Evolutionary conservation across 2,329 filamentous ascomycete genomes (phyloP), one percentile per base, ranked within the genome.

Genomic region (Paecilomyces dactylethromorphus): DNA sequence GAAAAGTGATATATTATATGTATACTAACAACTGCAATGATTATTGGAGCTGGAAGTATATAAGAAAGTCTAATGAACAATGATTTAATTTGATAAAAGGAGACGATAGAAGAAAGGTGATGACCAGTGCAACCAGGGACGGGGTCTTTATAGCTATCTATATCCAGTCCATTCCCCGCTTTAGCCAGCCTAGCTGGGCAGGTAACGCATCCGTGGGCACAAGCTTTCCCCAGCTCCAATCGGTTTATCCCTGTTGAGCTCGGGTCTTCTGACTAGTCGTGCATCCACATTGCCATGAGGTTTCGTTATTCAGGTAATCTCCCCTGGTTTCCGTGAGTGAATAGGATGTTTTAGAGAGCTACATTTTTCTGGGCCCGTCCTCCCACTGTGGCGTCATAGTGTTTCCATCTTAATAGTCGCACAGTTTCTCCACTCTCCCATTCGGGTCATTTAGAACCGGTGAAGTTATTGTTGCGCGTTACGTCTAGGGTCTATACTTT

Each of bases 1-100:
- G n/a, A 54, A 68, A 58, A 22, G 55, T 12, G 54, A 56, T 54
- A 22, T 33, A 54, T 56, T 35, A 32, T 58, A 26, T 32, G 50
- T 57, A 52, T 33, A 45, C 56, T n/a, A 5, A 11, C 10, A 50
- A n/a, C 45, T 50, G 32, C 18, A 33, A n/a, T 55, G 11, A 18
- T 22, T 56, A 11, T 10, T 39, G 12, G 54, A 15, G 22, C 51
- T 21, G 50, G 22, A 35, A 39, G 13, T 49, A 49, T 35, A 24
- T 29, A 18, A 32, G 29, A 57, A 35, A n/a, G 31, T 12, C 21
- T 6, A 10, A 53, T 15, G 39, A 45, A 45, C 39, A 8, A 45
- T 45, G 39, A 3, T 18, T 21, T 45, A 2, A 18, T 2, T 10
- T 5, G 39, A 45, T 18, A 18, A 18, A 5, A 45, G 8, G 35